Conservation (phyloP, 2,329 filamentous ascomycete genomes). For the Botrytis tulipae region DNA sequence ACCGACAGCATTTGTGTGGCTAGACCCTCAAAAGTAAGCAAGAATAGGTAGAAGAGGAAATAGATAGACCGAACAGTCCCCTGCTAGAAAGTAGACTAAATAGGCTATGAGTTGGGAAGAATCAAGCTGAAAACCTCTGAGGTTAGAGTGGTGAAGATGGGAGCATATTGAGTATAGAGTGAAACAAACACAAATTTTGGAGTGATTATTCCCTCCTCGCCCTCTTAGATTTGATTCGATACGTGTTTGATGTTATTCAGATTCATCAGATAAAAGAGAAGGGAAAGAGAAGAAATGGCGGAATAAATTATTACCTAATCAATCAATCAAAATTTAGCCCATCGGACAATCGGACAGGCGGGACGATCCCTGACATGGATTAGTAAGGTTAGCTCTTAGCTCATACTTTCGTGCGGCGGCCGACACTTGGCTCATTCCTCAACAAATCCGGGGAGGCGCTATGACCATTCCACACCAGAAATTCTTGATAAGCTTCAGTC, state of each 20-base stretch:
- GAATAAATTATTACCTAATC: background rate
- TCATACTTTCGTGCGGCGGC: background rate
- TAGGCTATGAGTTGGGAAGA: background rate
- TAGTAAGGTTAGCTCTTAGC: background rate
- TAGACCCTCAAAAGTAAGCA: background rate
- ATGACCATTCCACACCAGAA: constrained; percentile 2
- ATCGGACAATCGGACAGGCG: background rate
- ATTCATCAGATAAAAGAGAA: background rate
- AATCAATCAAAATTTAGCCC: background rate
- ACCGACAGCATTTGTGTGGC: background rate
- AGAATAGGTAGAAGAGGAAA: background rate
- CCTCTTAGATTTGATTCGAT: background rate
- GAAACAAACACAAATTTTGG: background rate
- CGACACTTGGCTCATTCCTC: background rate
- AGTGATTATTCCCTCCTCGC: background rate
- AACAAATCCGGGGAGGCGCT: constrained; percentile 8
- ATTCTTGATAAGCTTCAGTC: background rate
- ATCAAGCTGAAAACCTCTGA: background rate
- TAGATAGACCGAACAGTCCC: background rate
- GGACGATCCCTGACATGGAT: background rate
- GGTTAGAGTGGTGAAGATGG: background rate
- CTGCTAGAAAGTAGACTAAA: background rate
- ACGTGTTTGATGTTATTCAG: background rate
- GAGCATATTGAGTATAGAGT: background rate
- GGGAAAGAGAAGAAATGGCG: background rate